phyloP scores from a whole-genome alignment of 495 filamentous ascomycete species.

The Penicillium goetzii region DNA sequence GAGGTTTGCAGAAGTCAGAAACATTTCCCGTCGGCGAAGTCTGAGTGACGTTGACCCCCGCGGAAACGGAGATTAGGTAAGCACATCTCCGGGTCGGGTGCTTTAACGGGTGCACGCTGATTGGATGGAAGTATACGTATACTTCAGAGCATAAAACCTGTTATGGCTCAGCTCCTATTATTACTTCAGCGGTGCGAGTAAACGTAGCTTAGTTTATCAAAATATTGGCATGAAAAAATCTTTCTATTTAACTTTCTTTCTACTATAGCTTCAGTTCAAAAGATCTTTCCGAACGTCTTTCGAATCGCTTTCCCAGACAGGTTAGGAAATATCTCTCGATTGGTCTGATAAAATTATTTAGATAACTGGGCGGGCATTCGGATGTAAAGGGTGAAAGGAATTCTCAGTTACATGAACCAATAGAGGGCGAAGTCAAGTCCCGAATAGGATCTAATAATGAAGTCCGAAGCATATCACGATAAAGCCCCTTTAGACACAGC shows the following conservation, averaged over 20 bases:
- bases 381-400: too few species aligned
- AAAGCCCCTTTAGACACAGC: background rate
- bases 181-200: too few species aligned
- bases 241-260: too few species aligned
- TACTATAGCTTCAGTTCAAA: too few species aligned
- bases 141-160: background rate
- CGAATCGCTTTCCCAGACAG: too few species aligned
- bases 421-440: background rate
- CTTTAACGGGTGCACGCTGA: background rate
- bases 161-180: too few species aligned
- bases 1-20: conserved; percentile 18
- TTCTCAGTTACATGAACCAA: background rate
- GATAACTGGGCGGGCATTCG: too few species aligned
- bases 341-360: too few species aligned
- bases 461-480: background rate
- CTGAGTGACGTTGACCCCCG: conserved; percentile 39
- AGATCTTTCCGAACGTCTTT: too few species aligned
- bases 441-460: background rate
- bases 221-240: too few species aligned
- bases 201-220: too few species aligned
- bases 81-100: background rate
- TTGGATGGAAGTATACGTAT: conserved; percentile 3
- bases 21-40: conserved; percentile 31
- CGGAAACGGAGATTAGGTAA: conserved; percentile 37
- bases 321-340: too few species aligned